Evolutionary conservation across 176 grass and related monocot species (phyloP).

Genomic region (Typha latifolia): DNA sequence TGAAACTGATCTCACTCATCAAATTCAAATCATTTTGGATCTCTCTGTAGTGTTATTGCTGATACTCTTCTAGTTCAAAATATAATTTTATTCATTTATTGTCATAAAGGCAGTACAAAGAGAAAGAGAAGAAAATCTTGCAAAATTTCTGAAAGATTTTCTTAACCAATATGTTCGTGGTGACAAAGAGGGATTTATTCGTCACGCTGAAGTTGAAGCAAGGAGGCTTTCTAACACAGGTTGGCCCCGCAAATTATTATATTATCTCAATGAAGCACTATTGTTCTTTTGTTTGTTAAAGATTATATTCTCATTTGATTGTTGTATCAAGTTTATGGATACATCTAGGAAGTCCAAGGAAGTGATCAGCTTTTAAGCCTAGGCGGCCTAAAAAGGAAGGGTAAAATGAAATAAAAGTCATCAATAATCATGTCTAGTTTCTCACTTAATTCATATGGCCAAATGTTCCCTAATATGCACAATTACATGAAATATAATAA

Average conservation of each 20-base stretch:
- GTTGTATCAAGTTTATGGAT: too few species aligned
- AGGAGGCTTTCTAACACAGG: slow-evolving; percentile 69
- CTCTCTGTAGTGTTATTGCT: not conserved
- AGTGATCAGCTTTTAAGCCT: too few species aligned
- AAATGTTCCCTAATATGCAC: too few species aligned
- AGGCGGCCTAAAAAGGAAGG: too few species aligned
- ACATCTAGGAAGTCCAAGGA: too few species aligned
- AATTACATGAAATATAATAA: too few species aligned
- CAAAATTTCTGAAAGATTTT: slow-evolving; percentile 72
- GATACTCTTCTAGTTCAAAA: not conserved
- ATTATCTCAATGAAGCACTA: slow-evolving; percentile 9
- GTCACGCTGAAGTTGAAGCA: slow-evolving; percentile 60
- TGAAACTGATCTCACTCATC: too few species aligned
- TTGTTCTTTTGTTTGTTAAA: slow-evolving; percentile 10
- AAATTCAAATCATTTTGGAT: too few species aligned
- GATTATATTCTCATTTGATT: not conserved
- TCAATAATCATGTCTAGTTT: too few species aligned
- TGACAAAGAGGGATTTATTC: slow-evolving; percentile 61
- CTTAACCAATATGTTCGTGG: slow-evolving; percentile 68
- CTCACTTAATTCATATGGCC: too few species aligned
- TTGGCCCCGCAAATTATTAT: slow-evolving; percentile 21
- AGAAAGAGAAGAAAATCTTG: slow-evolving; percentile 89
- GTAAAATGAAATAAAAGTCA: too few species aligned
- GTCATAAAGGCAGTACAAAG: slow-evolving; percentile 66
- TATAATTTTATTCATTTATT: slow-evolving; percentile 11